These are phyloP conservation scores for Verruconis gallopava DNA, from an alignment of 2,329 filamentous ascomycete species.

Conservation along the genomic window DNA sequence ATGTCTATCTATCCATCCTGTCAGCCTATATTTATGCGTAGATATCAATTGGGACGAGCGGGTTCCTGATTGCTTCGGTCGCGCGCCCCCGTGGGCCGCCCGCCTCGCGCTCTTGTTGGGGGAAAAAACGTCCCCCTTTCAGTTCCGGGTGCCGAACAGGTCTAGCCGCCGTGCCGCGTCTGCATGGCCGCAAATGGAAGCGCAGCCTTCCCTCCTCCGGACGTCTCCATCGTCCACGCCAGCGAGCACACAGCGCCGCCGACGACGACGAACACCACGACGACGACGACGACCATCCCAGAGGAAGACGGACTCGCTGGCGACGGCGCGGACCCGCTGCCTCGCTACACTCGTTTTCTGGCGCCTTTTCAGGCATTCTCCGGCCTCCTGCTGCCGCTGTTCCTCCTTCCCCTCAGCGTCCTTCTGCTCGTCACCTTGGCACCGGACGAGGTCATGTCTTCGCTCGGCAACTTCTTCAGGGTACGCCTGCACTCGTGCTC, in stretches of 20 bases:
- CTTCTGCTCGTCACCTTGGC: not conserved
- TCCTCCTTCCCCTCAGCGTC: not conserved
- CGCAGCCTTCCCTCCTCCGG: too few relatives aligned
- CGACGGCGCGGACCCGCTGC: not conserved
- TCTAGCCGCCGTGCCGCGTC: too few relatives aligned
- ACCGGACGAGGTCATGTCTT: not conserved
- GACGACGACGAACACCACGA: not conserved
- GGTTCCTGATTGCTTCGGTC: too few relatives aligned
- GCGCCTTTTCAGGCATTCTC: not conserved
- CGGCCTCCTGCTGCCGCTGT: not conserved
- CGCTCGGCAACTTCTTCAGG: not conserved
- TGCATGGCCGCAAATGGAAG: too few relatives aligned
- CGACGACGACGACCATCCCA: not conserved
- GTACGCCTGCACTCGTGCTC: constrained; percentile 4
- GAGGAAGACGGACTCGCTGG: too few relatives aligned
- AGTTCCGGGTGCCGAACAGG: too few relatives aligned
- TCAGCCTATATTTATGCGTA: too few relatives aligned
- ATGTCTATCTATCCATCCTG: too few relatives aligned
- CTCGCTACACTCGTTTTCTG: not conserved
- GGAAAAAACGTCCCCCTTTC: too few relatives aligned
- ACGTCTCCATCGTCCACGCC: not conserved
- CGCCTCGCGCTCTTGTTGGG: too few relatives aligned
- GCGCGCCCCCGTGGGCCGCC: too few relatives aligned
- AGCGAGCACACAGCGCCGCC: not conserved
- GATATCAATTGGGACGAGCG: too few relatives aligned